A percentile compares a stretch with the other conserved stretches of the same genome.
These are phyloP conservation scores for Saccharomyces eubayanus DNA, from an alignment of 805 yeast genomes.

Conservation along the genomic window DNA sequence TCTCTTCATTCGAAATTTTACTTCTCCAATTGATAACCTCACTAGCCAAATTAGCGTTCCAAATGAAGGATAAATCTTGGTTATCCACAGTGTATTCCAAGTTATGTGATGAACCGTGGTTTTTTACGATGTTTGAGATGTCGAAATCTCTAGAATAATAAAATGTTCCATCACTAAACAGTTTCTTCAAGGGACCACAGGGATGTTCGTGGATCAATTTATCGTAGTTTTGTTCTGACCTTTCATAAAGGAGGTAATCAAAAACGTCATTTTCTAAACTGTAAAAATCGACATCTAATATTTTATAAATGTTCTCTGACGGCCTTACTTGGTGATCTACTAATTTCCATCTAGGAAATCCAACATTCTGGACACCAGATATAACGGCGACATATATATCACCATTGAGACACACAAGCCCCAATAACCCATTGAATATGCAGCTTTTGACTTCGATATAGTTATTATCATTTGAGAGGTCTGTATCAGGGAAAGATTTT, in stretches of 20 bases:
- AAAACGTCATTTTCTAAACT: conserved; percentile 51
- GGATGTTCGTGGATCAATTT: conserved; percentile 55
- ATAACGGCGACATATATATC: conserved; percentile 51
- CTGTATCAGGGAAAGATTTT: conserved; percentile 43
- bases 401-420: conserved; percentile 48
- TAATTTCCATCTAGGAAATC: conserved; percentile 41
- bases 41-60: conserved; percentile 81
- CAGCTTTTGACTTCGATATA: conserved; percentile 35
- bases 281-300: conserved; percentile 55
- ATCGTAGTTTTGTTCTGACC: conserved; percentile 22
- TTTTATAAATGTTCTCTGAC: conserved; percentile 43
- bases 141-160: conserved; percentile 88
- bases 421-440: conserved; percentile 49
- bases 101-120: conserved; percentile 44
- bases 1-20: conserved; percentile 54
- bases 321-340: conserved; percentile 22
- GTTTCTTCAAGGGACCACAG: conserved; percentile 63
- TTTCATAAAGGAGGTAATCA: conserved; percentile 34
- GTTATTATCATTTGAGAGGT: conserved; percentile 26
- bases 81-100: conserved; percentile 36
- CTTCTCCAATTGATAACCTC: conserved; percentile 67
- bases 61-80: conserved; percentile 72
- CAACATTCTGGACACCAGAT: conserved; percentile 45
- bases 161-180: conserved; percentile 76
- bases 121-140: conserved; percentile 71